These are phyloP conservation scores for Corymbia maculata DNA, from an alignment of 345 rosid genomes.

Conservation along the genomic window DNA sequence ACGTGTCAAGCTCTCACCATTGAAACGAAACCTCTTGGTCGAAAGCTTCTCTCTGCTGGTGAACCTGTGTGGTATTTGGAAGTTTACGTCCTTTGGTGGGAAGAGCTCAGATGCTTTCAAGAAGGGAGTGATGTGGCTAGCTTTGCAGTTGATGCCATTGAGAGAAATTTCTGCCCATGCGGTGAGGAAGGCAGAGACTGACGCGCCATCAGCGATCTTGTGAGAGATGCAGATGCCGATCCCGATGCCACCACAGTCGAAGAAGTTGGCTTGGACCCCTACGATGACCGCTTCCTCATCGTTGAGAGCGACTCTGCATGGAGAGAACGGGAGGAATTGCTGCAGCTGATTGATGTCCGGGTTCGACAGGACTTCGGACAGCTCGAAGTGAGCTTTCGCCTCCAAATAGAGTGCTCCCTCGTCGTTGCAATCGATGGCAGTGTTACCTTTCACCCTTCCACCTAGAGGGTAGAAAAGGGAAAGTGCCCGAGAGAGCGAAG, in stretches of 20 bases:
- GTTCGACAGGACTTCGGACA: neutral
- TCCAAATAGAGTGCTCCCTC: neutral
- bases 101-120: neutral
- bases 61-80: neutral
- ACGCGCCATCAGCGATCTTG: neutral
- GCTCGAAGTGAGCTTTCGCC: neutral
- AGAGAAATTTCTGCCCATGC: neutral
- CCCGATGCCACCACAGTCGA: neutral
- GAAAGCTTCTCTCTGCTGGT: neutral
- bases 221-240: conserved; percentile 2
- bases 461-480: neutral
- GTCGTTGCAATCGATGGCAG: neutral
- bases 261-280: neutral
- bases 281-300: neutral
- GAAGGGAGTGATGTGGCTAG: neutral
- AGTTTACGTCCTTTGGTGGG: neutral
- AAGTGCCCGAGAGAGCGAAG: neutral
- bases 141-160: neutral
- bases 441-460: neutral
- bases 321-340: neutral
- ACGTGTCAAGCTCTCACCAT: neutral
- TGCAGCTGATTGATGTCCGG: neutral
- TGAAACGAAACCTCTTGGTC: neutral
- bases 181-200: neutral
- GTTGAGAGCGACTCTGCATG: neutral